Conservation (phyloP, 306 rosid species). For the Trifolium subterraneum region DNA sequence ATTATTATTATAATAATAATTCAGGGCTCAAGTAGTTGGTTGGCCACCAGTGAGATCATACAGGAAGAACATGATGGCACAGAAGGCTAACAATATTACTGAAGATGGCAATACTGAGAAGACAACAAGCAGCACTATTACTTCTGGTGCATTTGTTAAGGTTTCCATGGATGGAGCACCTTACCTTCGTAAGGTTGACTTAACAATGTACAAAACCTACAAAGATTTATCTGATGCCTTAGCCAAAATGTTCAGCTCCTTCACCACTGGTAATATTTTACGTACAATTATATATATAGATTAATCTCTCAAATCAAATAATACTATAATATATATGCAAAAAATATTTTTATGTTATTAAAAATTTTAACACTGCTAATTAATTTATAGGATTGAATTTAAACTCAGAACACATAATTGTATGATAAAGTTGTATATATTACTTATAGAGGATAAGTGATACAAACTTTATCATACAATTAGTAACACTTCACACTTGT, state of each 20-base stretch:
- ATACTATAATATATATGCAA: background rate
- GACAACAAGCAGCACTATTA: conserved; percentile 41
- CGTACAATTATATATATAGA: no score
- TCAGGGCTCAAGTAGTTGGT: conserved; percentile 97
- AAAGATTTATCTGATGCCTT: conserved; percentile 87
- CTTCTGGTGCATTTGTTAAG: conserved; percentile 68
- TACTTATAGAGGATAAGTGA: no score
- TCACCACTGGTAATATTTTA: conserved; percentile 84
- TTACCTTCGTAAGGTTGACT: conserved; percentile 96
- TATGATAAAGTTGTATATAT: background rate
- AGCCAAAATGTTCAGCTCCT: conserved; percentile 99
- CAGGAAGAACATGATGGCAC: conserved; percentile 91
- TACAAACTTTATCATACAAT: no score
- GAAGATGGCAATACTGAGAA: conserved; percentile 43
- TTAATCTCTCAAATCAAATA: background rate
- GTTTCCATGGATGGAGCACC: conserved; percentile 99
- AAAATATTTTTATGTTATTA: background rate
- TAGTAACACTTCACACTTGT: no score
- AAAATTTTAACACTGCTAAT: background rate
- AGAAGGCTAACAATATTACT: conserved; percentile 53
- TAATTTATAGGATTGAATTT: background rate
- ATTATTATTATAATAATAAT: background rate
- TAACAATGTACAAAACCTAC: conserved; percentile 91
- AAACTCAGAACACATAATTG: background rate
- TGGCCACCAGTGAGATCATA: conserved; percentile 99